Percentiles rank a stretch among this genome's conserved stretches.
These are phyloP conservation scores for Boletus reticulatus DNA, from an alignment of 768 basidiomycete species.

Conservation along the genomic window DNA sequence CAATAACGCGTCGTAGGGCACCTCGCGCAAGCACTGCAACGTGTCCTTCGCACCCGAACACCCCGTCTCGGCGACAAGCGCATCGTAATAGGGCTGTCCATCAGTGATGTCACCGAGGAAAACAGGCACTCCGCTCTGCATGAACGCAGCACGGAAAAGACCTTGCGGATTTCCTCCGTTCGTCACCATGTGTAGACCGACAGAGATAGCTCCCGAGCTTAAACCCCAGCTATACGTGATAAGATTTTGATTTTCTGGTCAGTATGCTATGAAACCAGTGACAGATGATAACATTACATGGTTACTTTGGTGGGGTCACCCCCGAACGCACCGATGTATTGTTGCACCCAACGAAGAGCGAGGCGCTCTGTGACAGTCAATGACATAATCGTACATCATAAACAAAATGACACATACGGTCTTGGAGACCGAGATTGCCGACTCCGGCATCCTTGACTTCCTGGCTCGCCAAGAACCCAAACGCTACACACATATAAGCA, in stretches of 20 bases:
- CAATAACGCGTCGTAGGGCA: conserved; percentile 29
- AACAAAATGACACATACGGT: not conserved
- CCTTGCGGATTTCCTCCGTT: conserved; percentile 23
- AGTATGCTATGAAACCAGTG: not conserved
- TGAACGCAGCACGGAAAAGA: conserved; percentile 29
- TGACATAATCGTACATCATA: not conserved
- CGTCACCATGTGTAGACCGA: conserved; percentile 30
- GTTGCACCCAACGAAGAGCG: conserved; percentile 54
- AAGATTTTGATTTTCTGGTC: conserved; percentile 18
- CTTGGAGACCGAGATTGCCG: not conserved
- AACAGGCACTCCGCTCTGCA: conserved; percentile 43
- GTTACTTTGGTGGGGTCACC: conserved; percentile 29
- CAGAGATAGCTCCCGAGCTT: conserved; percentile 38
- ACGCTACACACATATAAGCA: not conserved
- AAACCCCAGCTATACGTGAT: no score
- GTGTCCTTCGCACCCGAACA: conserved; percentile 26
- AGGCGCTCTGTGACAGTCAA: conserved; percentile 24
- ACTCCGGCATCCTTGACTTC: not conserved
- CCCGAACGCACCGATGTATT: conserved; percentile 49
- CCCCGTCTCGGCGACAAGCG: conserved; percentile 25
- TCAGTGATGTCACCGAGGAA: conserved; percentile 15
- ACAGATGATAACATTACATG: not conserved
- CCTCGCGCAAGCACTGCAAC: conserved; percentile 32
- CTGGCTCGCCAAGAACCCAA: not conserved
- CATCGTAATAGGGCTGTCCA: conserved; percentile 30